Base-by-base conservation (phyloP, 169 alveolate genomes). In the Theileria equi region DNA sequence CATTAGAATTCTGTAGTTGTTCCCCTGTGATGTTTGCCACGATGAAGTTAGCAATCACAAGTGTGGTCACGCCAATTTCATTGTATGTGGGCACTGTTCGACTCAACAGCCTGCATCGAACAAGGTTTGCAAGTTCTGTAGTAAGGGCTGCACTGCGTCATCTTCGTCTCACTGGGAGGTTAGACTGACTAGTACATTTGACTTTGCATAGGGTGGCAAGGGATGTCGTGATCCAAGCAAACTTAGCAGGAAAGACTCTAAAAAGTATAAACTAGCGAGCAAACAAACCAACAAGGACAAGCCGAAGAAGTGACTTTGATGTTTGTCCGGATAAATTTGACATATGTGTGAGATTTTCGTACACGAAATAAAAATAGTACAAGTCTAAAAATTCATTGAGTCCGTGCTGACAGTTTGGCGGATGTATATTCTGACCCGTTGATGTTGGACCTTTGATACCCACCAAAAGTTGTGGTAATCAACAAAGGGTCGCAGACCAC, bases 11-110 rank as follows among this genome's bases (percentile, higher is more conserved):
- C 26, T 23, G 3, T 70, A 86, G 91, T 90, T 89, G 10, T 91
- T 79, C 60, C 93, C 95, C 5, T 91, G 95, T 71, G 95, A 91
- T 68, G 50, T 57, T 25, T 91, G 95, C 81, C 95, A 91, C 64
- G 95, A 91, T 64, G 92, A 62, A 26, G 70, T 57, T 36, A 80
- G 79, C 55, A 93, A 88, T 54, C 95, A 91, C 74, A 73, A 74
- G 17, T 89, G 68, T 63, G 94, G 73, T 38, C 87, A 84, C 88
- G 95, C 94, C 17, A 69, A 88, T 44, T 79, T 91, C 11, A 85
- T 91, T 81, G 90, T 91, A 2, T 91, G 95, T 71, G 95, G 95
- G 5, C 86, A 70, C 73, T 91, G 95, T 52, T 82, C 93, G 26
- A 60, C 84, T 28, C 95, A 89, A 66, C 91, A 84, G 73, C 64